phyloP scores from a whole-genome alignment of 1,284 basidiomycete species.

The Rhodotorula sp. region DNA sequence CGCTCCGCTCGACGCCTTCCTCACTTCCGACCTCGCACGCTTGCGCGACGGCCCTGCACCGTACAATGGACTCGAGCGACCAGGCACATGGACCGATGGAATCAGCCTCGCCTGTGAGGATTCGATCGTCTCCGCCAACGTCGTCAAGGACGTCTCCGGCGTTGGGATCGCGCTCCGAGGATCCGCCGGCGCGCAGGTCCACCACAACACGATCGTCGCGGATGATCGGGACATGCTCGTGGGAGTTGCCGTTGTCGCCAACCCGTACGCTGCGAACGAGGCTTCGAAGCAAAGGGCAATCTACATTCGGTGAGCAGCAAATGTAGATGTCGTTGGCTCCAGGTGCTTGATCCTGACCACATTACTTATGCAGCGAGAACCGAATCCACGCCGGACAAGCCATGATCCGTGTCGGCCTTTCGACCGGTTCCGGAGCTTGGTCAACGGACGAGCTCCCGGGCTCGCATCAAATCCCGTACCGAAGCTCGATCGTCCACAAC shows the following conservation, averaged over 20 bases:
- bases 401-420: slow-evolving; percentile 38
- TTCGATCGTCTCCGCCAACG: slow-evolving; percentile 64
- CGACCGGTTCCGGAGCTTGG: slow-evolving; percentile 33
- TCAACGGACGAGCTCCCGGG: slow-evolving; percentile 32
- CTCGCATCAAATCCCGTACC: slow-evolving; percentile 34
- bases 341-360: background rate
- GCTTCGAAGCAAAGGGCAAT: slow-evolving; percentile 16
- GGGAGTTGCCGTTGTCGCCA: slow-evolving; percentile 34
- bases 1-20: slow-evolving; percentile 35
- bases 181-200: slow-evolving; percentile 23
- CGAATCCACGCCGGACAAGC: slow-evolving; percentile 35
- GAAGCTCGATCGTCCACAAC: slow-evolving; percentile 29
- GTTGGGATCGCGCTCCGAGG: slow-evolving; percentile 39
- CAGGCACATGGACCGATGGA: slow-evolving; percentile 69
- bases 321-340: background rate
- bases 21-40: slow-evolving; percentile 32
- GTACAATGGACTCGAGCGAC: slow-evolving; percentile 25
- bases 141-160: slow-evolving; percentile 66
- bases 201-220: slow-evolving; percentile 33
- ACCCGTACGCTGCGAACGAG: slow-evolving; percentile 14
- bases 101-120: slow-evolving; percentile 68
- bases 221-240: slow-evolving; percentile 36
- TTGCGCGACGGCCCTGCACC: slow-evolving; percentile 31
- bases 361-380: slow-evolving; percentile 20
- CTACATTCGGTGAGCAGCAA: slow-evolving; percentile 18